Conservation (phyloP, 2,329 filamentous ascomycete genomes). For the Trichoderma semiorbis region DNA sequence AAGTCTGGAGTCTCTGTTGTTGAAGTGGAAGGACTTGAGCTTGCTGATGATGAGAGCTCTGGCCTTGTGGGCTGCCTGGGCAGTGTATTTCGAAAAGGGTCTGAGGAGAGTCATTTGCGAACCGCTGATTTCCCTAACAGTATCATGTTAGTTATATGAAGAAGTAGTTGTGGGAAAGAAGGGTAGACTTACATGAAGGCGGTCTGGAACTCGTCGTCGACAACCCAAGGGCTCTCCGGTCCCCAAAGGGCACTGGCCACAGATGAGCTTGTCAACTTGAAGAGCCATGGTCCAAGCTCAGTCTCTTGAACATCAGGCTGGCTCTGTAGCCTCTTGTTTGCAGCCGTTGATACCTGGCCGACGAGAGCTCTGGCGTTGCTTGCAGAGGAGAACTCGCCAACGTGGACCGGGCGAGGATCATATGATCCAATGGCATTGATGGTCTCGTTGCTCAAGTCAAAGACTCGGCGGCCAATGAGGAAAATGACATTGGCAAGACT, state of each 20-base stretch:
- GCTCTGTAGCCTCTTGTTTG: conserved; percentile 22
- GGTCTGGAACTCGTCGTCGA: conserved; percentile 29
- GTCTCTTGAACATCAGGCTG: conserved; percentile 24
- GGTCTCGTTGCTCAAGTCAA: conserved; percentile 24
- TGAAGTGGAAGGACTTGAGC: conserved; percentile 27
- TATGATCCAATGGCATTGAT: conserved; percentile 26
- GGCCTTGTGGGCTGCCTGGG: conserved; percentile 27
- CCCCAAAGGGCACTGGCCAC: conserved; percentile 33
- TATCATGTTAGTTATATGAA: conserved; percentile 14
- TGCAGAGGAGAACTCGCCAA: conserved; percentile 26
- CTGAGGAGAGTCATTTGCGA: conserved; percentile 29
- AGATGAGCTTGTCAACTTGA: conserved; percentile 30
- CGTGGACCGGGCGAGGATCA: conserved; percentile 29
- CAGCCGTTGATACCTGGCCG: conserved; percentile 24
- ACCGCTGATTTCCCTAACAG: conserved; percentile 28
- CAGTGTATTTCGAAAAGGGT: conserved; percentile 28
- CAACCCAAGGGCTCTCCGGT: conserved; percentile 30
- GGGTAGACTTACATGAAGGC: conserved; percentile 29
- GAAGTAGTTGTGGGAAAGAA: not conserved
- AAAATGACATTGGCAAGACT: conserved; percentile 31
- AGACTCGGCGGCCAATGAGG: conserved; percentile 29
- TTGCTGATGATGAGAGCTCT: conserved; percentile 26
- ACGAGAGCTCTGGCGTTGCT: conserved; percentile 26
- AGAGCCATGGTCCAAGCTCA: conserved; percentile 29
- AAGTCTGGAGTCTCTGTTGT: conserved; percentile 26